Evolutionary conservation across 441 rosid genomes (phyloP).

Genomic region (Corymbia calophylla): DNA sequence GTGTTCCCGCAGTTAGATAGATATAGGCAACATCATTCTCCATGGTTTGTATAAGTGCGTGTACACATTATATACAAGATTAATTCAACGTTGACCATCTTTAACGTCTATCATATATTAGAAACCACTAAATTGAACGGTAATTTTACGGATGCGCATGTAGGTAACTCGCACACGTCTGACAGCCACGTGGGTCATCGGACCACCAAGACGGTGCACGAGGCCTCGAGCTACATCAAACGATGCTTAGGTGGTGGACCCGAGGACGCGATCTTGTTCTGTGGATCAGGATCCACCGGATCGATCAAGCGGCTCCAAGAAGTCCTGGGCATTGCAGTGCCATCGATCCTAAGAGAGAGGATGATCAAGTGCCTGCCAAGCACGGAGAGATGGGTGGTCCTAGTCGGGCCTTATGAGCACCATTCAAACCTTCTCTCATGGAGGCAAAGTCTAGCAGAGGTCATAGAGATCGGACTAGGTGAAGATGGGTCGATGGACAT

Average conservation of each 20-base stretch:
- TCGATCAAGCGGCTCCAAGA: slow-evolving; percentile 61
- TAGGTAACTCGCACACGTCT: slow-evolving; percentile 55
- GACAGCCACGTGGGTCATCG: slow-evolving; percentile 44
- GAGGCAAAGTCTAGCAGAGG: slow-evolving; percentile 54
- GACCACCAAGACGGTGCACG: slow-evolving; percentile 41
- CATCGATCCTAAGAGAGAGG: slow-evolving; percentile 23
- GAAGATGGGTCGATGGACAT: slow-evolving; percentile 29
- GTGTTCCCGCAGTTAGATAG: too few species aligned
- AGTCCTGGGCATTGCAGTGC: slow-evolving; percentile 18
- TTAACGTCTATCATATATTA: not conserved
- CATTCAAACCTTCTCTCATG: slow-evolving; percentile 64
- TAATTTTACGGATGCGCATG: not conserved
- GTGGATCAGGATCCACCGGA: slow-evolving; percentile 52
- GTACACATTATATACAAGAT: too few species aligned
- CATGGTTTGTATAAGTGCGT: too few species aligned
- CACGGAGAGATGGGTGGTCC: slow-evolving; percentile 52
- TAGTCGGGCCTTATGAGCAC: slow-evolving; percentile 63
- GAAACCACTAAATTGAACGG: not conserved
- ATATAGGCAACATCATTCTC: too few species aligned
- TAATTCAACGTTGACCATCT: not conserved
- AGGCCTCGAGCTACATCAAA: slow-evolving; percentile 41
- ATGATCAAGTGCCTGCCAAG: slow-evolving; percentile 12
- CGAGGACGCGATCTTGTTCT: slow-evolving; percentile 38
- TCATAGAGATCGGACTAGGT: slow-evolving; percentile 41
- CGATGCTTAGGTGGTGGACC: slow-evolving; percentile 35